These are phyloP conservation scores for Graphiopsis chlorocephala DNA, from an alignment of 2,329 filamentous ascomycete genomes.

Conservation along the genomic window DNA sequence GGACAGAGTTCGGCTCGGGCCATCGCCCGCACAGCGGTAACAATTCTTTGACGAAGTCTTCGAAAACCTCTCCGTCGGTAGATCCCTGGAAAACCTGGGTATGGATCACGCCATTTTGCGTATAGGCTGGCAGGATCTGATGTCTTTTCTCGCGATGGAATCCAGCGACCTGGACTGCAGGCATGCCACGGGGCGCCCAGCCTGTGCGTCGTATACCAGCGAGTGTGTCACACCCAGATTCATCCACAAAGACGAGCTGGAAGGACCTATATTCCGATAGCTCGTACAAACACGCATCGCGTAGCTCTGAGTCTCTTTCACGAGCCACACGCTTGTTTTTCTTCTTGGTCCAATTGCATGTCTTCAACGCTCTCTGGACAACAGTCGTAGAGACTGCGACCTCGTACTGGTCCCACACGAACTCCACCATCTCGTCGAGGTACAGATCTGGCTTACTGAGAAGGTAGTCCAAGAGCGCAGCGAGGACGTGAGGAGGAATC, in stretches of 20 bases:
- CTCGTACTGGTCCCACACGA: background rate
- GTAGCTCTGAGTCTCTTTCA: slow-evolving; percentile 1
- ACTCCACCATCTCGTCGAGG: slow-evolving; percentile 6
- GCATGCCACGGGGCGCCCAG: slow-evolving; percentile 8
- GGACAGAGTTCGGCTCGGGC: slow-evolving; percentile 13
- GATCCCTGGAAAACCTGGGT: slow-evolving; percentile 7
- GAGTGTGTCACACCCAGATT: slow-evolving; percentile 12
- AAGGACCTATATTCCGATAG: slow-evolving; percentile 11
- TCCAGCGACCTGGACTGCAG: slow-evolving; percentile 10
- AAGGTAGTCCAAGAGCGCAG: background rate
- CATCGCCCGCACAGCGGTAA: slow-evolving; percentile 11
- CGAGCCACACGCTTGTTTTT: background rate
- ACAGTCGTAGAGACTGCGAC: background rate
- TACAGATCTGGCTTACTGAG: slow-evolving; percentile 7
- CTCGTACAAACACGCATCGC: slow-evolving; percentile 9
- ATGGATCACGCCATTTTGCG: slow-evolving; percentile 7
- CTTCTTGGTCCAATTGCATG: background rate
- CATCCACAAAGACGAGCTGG: slow-evolving; percentile 16
- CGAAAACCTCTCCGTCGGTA: slow-evolving; percentile 5
- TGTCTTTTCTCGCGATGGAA: slow-evolving; percentile 16
- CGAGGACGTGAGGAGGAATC: slow-evolving; percentile 3
- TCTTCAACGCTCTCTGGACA: background rate
- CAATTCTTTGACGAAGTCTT: slow-evolving; percentile 4
- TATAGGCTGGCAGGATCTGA: slow-evolving; percentile 15
- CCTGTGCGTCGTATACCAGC: slow-evolving; percentile 13